These are phyloP conservation scores for Suillus weaverae DNA, from an alignment of 768 basidiomycete genomes.

Conservation along the genomic window DNA sequence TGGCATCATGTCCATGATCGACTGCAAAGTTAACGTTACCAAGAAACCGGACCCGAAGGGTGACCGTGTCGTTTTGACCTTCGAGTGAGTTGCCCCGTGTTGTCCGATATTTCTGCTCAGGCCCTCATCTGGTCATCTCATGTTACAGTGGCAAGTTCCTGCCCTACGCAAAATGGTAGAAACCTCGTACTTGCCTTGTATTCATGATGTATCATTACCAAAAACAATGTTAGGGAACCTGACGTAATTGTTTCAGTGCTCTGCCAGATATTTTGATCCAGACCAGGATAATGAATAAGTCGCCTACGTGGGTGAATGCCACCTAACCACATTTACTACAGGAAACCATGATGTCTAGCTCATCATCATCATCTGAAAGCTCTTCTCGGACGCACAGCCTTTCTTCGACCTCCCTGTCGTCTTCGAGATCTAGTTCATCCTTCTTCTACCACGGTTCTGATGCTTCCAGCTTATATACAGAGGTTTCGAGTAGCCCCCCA, in stretches of 20 bases:
- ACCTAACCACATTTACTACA: background rate
- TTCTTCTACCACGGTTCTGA: conserved; percentile 16
- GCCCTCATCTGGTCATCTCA: background rate
- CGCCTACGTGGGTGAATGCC: background rate
- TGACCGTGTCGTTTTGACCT: conserved; percentile 75
- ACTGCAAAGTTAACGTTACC: conserved; percentile 68
- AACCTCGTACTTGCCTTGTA: conserved; percentile 4
- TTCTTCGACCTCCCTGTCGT: background rate
- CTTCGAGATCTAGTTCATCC: conserved; percentile 12
- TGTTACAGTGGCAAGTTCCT: conserved; percentile 69
- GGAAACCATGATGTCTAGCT: background rate
- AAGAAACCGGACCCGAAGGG: conserved; percentile 77
- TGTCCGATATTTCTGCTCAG: background rate
- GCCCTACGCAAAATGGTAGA: conserved; percentile 70
- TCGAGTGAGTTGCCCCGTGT: conserved; percentile 56
- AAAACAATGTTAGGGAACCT: background rate
- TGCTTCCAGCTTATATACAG: conserved; percentile 18
- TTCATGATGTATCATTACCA: conserved; percentile 5
- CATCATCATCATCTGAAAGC: background rate
- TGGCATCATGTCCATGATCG: conserved; percentile 89
- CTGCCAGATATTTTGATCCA: conserved; percentile 15
- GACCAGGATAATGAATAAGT: conserved; percentile 9
- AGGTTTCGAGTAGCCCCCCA: conserved; percentile 17
- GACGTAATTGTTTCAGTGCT: conserved; percentile 10
- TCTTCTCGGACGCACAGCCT: background rate